Conservation (phyloP, 2,329 filamentous ascomycete species). For the Cercospora nicotianae region DNA sequence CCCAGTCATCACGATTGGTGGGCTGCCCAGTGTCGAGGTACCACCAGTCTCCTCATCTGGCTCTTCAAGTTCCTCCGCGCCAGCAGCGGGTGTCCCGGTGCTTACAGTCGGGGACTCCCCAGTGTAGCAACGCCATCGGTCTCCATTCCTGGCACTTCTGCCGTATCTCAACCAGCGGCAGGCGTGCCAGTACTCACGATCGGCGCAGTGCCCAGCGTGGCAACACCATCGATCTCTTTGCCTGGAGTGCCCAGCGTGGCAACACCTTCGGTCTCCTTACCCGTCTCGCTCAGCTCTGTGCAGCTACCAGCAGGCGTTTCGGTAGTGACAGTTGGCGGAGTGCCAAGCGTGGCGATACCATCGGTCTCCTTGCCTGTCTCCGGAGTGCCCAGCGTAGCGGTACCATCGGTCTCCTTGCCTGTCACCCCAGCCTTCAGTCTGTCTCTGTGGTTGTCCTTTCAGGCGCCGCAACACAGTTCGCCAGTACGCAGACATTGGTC, state of each 20-base stretch:
- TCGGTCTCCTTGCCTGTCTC: neutral
- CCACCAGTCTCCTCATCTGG: neutral
- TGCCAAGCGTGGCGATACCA: neutral
- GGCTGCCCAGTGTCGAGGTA: neutral
- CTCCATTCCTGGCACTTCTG: neutral
- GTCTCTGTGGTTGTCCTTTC: neutral
- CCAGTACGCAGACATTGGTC: neutral
- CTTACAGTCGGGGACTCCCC: neutral
- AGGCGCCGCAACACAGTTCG: neutral
- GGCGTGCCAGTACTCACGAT: neutral
- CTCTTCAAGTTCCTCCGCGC: neutral
- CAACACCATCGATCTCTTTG: neutral
- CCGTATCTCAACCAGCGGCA: neutral
- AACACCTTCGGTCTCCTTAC: neutral
- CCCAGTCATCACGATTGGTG: neutral
- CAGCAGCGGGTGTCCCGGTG: neutral
- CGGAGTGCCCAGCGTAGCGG: neutral
- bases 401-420: neutral
- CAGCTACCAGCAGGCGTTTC: neutral
- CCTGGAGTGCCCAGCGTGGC: neutral
- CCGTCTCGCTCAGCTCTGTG: neutral
- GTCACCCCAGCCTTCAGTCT: neutral
- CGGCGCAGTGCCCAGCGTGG: neutral
- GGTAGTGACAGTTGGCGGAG: neutral
- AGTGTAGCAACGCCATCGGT: neutral